Evolutionary conservation across 352 stramenopile genomes (phyloP).

Genomic region (Halophytophthora batemanensis): DNA sequence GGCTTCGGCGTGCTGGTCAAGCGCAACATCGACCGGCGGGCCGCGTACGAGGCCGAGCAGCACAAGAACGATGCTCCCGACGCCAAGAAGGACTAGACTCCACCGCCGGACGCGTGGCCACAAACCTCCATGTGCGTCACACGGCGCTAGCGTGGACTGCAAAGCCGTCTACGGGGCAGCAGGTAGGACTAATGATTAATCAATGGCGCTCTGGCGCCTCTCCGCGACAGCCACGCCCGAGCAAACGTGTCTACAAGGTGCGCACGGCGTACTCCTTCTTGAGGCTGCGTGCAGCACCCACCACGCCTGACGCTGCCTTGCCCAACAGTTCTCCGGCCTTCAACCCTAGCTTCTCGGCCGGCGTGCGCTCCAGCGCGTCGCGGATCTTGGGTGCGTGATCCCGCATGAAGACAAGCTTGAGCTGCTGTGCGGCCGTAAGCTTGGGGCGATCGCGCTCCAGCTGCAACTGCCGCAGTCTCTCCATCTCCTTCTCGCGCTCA

Average conservation of each 20-base stretch:
- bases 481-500: conserved; percentile 48
- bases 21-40: conserved; percentile 71
- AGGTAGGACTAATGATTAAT: conserved; percentile 21
- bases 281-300: conserved; percentile 27
- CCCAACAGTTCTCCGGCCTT: conserved; percentile 43
- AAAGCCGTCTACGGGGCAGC: not conserved
- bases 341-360: conserved; percentile 40
- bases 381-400: conserved; percentile 50
- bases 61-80: conserved; percentile 16
- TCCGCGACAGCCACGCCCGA: no score
- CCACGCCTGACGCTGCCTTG: conserved; percentile 35
- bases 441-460: conserved; percentile 34
- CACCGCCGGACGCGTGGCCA: not conserved
- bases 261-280: conserved; percentile 75
- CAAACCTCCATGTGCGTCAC: no score
- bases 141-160: not conserved
- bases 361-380: conserved; percentile 51
- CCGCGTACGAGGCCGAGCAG: conserved; percentile 15
- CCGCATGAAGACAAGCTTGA: conserved; percentile 48
- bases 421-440: conserved; percentile 36
- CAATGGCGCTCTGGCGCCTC: conserved; percentile 1
- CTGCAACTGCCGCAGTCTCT: conserved; percentile 40
- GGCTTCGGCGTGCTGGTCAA: conserved; percentile 78
- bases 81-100: conserved; percentile 25
- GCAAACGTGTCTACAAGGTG: conserved; percentile 34